Conservation (phyloP, 176 grass and related monocot genomes). For the Aegilops bicornis region DNA sequence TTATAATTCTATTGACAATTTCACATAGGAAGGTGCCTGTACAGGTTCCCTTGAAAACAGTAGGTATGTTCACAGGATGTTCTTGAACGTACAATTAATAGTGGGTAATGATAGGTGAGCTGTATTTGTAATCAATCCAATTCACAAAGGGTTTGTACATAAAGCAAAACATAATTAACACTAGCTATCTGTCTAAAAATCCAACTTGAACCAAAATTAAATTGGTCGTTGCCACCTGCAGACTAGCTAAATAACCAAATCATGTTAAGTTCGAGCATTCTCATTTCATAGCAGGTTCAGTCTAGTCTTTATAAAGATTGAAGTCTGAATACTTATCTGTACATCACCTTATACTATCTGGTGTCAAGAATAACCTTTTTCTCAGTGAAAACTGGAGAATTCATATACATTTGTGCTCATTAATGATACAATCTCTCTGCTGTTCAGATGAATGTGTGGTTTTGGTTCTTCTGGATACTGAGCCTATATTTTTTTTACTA, state of each 20-base stretch:
- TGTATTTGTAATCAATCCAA: not conserved
- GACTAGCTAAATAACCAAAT: not conserved
- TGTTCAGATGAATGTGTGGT: not conserved
- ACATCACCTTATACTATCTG: not conserved
- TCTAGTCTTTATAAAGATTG: slow-evolving; percentile 1
- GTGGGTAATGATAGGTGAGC: not conserved
- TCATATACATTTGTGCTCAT: not conserved
- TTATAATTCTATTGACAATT: not conserved
- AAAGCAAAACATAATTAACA: not conserved
- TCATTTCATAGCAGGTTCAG: not conserved
- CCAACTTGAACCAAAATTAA: not conserved
- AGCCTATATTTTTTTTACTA: not conserved
- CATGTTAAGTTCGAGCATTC: not conserved
- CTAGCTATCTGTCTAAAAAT: not conserved
- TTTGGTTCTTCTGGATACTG: not conserved
- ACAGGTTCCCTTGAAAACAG: not conserved
- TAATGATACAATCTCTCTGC: not conserved
- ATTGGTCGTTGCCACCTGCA: not conserved
- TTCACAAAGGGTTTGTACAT: not conserved
- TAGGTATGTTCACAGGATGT: not conserved
- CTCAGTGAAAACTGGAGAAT: not conserved
- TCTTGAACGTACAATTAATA: not conserved
- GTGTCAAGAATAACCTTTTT: not conserved
- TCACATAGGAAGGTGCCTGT: not conserved
- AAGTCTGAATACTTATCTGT: not conserved